A percentile compares a stretch with the other conserved stretches of the same genome.
phyloP scores from a whole-genome alignment of 768 basidiomycete genomes.

The Russula sp. region DNA sequence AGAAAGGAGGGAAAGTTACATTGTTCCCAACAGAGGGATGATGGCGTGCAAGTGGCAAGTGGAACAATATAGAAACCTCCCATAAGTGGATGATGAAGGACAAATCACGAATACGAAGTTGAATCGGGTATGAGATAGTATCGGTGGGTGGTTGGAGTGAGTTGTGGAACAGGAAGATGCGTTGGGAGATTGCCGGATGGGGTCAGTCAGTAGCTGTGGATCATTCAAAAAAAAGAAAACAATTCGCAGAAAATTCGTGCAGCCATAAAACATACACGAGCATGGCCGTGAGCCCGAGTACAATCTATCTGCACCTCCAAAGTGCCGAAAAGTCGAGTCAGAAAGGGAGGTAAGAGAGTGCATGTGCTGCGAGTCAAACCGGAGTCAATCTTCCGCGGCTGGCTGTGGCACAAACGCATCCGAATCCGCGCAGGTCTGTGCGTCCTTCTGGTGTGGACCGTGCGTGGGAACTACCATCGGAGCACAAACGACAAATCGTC shows the following conservation, averaged over 20 bases:
- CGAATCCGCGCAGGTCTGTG: slow-evolving; percentile 19
- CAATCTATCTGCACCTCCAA: not conserved
- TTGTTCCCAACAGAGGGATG: not conserved
- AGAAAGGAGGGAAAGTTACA: not conserved
- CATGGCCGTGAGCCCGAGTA: not conserved
- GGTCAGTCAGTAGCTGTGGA: not conserved
- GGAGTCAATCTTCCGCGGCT: slow-evolving; percentile 20
- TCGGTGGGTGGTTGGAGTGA: not conserved
- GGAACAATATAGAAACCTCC: not conserved
- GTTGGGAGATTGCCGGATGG: not conserved
- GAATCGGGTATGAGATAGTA: not conserved
- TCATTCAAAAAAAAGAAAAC: slow-evolving; percentile 5
- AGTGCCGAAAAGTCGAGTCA: not conserved
- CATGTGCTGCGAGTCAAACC: slow-evolving; percentile 6
- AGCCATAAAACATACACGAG: not conserved
- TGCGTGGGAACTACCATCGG: slow-evolving; percentile 23
- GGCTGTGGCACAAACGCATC: slow-evolving; percentile 22
- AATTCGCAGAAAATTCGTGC: slow-evolving; percentile 5
- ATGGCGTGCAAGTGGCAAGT: not conserved
- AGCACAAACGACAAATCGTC: slow-evolving; percentile 23
- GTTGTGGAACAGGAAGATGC: not conserved
- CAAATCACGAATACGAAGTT: not conserved
- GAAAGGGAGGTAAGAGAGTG: not conserved
- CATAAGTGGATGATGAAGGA: not conserved
- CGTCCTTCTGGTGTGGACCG: slow-evolving; percentile 17